These are phyloP conservation scores for Pistacia integerrima DNA, from an alignment of 345 rosid genomes.

Conservation along the genomic window DNA sequence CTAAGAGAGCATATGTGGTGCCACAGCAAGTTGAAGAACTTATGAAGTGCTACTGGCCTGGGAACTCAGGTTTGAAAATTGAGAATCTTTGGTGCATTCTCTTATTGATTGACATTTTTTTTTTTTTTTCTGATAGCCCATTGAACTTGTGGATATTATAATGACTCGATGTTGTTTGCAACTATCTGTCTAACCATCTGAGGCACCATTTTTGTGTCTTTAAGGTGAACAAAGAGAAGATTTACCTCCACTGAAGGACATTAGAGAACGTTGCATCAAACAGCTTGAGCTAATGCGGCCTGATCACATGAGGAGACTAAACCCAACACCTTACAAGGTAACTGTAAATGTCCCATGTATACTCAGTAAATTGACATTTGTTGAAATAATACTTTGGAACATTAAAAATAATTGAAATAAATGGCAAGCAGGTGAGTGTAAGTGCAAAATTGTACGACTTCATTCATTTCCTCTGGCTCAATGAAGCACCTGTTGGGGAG, in stretches of 20 bases:
- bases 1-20: conserved; percentile 93
- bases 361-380: background rate
- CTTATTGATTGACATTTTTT: background rate
- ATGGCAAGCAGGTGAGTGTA: conserved; percentile 76
- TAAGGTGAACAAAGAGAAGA: conserved; percentile 69
- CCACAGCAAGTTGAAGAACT: conserved; percentile 92
- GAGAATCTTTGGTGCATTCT: background rate
- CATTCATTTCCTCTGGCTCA: conserved; percentile 96
- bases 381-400: background rate
- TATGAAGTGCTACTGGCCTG: conserved; percentile 90
- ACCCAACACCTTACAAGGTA: conserved; percentile 98
- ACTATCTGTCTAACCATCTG: background rate
- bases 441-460: conserved; percentile 84
- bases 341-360: background rate
- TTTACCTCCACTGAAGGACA: conserved; percentile 63
- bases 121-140: background rate
- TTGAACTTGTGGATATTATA: background rate
- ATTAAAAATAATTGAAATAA: background rate
- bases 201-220: conserved; percentile 11
- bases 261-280: conserved; percentile 75
- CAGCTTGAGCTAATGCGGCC: conserved; percentile 90
- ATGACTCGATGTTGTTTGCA: no score
- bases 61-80: conserved; percentile 57
- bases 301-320: conserved; percentile 91
- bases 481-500: conserved; percentile 99